Evolutionary conservation across 2,329 filamentous ascomycete species (phyloP), one percentile per base, ranked within the genome.

Genomic region (Xylaria sp.): DNA sequence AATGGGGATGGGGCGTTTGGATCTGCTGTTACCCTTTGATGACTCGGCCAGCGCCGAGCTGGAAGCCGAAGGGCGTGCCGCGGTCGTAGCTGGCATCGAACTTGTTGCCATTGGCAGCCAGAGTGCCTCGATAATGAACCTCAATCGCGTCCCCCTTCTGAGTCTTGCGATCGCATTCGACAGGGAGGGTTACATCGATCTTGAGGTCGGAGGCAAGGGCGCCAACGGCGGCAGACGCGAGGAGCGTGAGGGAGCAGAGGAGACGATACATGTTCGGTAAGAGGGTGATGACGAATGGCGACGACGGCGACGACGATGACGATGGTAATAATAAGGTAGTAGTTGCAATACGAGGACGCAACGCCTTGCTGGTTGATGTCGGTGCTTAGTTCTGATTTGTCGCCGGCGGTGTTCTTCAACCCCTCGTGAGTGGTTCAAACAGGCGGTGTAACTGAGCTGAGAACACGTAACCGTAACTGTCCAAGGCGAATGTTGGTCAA

Each of bases 41-140:
- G 59, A 98, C 96, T 79, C 92, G 88, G 53, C 93, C 93, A 27
- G 83, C 82, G 42, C 96, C 96, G 36, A 99, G 84, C 70, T 84
- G 89, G 83, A 99, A 98, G 69, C 79, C 83, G 77, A 99, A 89
- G 5, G 96, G 95, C 67, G 82, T 79, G 42, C 89, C 89, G 51
- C 94, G 89, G 73, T 94, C 90, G 82, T 97, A 97, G 81, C 88
- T 90, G 71, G 93, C 89, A 82, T 98, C 95, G 78, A 98, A 98
- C 79, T 96, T 85, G 69, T 87, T 85, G 75, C 94, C 95, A 72
- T 89, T 88, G 60, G 84, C 83, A 70, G 89, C 86, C 36, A 98
- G 88, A 1, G 92, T 96, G 75, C 95, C 95, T 64, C 88, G 88
- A 85, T 98, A 98, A 84, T 98, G 94, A 76, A 98, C 93, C 64